phyloP scores from a whole-genome alignment of 805 yeast species.

The Sugiyamaella qingdaonensis region DNA sequence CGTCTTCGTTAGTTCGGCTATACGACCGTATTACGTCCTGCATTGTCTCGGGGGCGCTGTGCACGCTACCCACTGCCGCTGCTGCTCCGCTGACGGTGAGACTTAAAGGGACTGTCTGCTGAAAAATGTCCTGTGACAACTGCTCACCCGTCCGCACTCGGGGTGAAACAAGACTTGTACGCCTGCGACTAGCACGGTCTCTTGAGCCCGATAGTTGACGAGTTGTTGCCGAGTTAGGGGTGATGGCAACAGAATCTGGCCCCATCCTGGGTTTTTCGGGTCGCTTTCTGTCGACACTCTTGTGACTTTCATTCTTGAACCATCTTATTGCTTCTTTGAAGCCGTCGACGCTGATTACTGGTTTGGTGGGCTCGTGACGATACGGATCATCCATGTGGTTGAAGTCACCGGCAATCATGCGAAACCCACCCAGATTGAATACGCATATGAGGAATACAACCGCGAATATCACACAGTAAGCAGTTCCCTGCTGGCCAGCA shows the following conservation, averaged over 20 bases:
- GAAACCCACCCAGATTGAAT: conserved; percentile 73
- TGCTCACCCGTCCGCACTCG: not conserved
- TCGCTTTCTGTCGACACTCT: not conserved
- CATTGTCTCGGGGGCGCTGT: conserved; percentile 4
- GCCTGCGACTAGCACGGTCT: not conserved
- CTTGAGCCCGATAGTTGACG: not conserved
- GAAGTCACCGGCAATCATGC: conserved; percentile 68
- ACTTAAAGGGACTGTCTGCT: not conserved
- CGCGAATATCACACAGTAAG: conserved; percentile 74
- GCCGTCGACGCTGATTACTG: not conserved
- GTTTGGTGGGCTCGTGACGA: not conserved
- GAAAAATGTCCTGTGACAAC: not conserved
- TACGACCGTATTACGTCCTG: conserved; percentile 16
- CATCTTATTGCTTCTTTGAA: not conserved
- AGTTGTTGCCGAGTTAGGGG: conserved; percentile 5
- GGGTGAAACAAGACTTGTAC: not conserved
- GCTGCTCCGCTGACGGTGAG: not conserved
- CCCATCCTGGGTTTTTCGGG: not conserved
- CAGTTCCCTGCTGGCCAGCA: conserved; percentile 72
- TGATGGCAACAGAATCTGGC: conserved; percentile 1
- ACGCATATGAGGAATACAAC: conserved; percentile 63
- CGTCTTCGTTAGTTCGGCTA: not conserved
- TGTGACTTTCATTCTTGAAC: not conserved
- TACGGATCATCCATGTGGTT: conserved; percentile 22
- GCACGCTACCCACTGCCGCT: not conserved